Percentiles rank a stretch among this genome's conserved stretches.
Conservation (phyloP, 805 yeast genomes). For the Yarrowia divulgata region DNA sequence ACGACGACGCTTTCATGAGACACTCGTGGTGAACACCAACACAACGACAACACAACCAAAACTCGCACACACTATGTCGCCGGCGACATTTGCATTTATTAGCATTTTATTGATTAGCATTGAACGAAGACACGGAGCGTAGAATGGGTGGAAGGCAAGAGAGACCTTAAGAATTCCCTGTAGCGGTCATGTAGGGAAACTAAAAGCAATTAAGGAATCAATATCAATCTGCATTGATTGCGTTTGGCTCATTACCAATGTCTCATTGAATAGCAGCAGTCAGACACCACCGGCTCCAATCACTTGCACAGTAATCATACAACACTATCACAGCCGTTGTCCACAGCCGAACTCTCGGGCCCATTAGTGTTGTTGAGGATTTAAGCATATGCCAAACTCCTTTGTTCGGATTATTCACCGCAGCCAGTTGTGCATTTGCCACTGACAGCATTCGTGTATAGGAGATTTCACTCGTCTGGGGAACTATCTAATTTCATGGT, state of each 20-base stretch:
- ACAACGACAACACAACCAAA: background rate
- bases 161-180: too few species aligned
- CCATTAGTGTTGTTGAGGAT: conserved; percentile 22
- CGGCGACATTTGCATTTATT: conserved; percentile 35
- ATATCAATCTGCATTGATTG: too few species aligned
- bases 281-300: too few species aligned
- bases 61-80: conserved; percentile 11
- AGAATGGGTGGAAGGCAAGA: too few species aligned
- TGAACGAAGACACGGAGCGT: background rate
- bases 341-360: background rate
- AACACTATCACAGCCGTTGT: background rate
- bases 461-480: background rate
- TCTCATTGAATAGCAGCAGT: too few species aligned
- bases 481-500: background rate
- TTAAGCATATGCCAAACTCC: conserved; percentile 22
- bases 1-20: conserved; percentile 31
- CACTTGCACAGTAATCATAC: too few species aligned
- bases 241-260: too few species aligned
- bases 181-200: too few species aligned
- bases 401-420: conserved; percentile 4
- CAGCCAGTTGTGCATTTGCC: background rate
- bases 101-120: background rate
- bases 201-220: too few species aligned
- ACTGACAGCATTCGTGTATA: background rate
- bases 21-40: conserved; percentile 21